Percentiles rank a stretch among this genome's conserved stretches.
Evolutionary conservation across 208 protist species (phyloP).

Genomic region (Wallacemonas sp.): DNA sequence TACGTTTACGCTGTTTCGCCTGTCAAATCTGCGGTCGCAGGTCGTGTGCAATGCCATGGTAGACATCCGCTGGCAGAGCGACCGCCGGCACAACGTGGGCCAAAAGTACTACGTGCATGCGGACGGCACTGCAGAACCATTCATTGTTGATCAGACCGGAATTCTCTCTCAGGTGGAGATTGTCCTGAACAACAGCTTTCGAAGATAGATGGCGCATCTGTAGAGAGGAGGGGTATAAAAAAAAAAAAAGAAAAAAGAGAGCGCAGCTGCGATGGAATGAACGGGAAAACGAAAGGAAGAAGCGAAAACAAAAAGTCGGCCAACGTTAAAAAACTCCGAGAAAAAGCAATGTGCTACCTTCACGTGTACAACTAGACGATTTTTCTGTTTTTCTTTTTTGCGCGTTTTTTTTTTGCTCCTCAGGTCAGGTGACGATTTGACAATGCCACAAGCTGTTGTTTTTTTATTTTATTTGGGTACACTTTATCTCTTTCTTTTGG

Average conservation of each 20-base stretch:
- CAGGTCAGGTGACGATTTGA: no score
- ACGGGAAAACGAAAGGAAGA: no score
- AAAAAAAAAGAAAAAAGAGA: neutral
- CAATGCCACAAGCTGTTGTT: no score
- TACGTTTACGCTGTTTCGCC: constrained; percentile 75
- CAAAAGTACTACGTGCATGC: constrained; percentile 89
- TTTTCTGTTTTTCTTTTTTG: constrained; percentile 1
- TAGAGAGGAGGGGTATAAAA: no score
- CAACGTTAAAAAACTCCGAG: neutral
- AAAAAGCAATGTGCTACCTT: neutral
- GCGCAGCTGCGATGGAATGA: neutral
- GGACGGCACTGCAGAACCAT: constrained; percentile 77
- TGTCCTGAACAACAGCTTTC: constrained; percentile 80
- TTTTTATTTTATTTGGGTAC: no score
- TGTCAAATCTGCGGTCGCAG: constrained; percentile 89
- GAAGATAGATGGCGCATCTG: constrained; percentile 46
- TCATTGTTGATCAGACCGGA: constrained; percentile 79
- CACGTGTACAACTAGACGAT: neutral
- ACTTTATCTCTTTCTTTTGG: no score
- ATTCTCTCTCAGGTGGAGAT: constrained; percentile 75
- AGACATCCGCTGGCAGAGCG: constrained; percentile 91
- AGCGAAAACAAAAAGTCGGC: no score
- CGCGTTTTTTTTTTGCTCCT: neutral
- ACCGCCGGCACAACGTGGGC: constrained; percentile 81
- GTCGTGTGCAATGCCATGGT: constrained; percentile 81